These are phyloP conservation scores for Jatropha curcas DNA, from an alignment of 345 rosid species.

Conservation along the genomic window DNA sequence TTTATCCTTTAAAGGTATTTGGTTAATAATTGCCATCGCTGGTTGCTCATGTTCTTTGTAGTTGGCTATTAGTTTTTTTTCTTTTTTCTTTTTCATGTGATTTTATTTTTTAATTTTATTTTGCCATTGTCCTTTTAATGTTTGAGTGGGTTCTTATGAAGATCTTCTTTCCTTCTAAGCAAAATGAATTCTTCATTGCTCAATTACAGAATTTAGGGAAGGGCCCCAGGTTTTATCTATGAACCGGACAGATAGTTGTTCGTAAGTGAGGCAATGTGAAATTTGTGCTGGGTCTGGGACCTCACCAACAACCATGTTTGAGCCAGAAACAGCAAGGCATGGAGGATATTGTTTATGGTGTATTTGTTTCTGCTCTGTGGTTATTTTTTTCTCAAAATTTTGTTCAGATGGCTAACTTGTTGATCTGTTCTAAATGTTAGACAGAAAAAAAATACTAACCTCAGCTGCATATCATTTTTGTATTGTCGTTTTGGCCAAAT, in stretches of 20 bases:
- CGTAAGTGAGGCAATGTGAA: slow-evolving; percentile 3
- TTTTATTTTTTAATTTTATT: not conserved
- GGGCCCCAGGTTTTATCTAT: slow-evolving; percentile 34
- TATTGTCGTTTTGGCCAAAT: not conserved
- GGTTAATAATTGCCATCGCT: not conserved
- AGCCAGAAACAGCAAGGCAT: slow-evolving; percentile 10
- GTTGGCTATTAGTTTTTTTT: slow-evolving; percentile 8
- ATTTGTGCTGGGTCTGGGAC: not conserved
- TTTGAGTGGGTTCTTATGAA: slow-evolving; percentile 19
- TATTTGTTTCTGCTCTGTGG: not conserved
- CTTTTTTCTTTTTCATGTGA: no score
- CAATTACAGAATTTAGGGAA: slow-evolving; percentile 45
- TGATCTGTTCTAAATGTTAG: not conserved
- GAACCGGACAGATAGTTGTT: slow-evolving; percentile 17
- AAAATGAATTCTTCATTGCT: slow-evolving; percentile 35
- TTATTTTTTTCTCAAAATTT: not conserved
- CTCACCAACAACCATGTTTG: slow-evolving; percentile 8
- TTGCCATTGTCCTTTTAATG: not conserved
- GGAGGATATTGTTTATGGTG: not conserved
- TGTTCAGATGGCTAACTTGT: not conserved
- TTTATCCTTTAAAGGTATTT: not conserved
- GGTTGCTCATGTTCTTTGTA: not conserved
- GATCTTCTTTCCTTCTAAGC: slow-evolving; percentile 22
- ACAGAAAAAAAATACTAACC: not conserved
- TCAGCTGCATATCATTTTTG: no score